Evolutionary conservation across 768 basidiomycete species (phyloP).

Genomic region (Leucogyrophana mollusca): DNA sequence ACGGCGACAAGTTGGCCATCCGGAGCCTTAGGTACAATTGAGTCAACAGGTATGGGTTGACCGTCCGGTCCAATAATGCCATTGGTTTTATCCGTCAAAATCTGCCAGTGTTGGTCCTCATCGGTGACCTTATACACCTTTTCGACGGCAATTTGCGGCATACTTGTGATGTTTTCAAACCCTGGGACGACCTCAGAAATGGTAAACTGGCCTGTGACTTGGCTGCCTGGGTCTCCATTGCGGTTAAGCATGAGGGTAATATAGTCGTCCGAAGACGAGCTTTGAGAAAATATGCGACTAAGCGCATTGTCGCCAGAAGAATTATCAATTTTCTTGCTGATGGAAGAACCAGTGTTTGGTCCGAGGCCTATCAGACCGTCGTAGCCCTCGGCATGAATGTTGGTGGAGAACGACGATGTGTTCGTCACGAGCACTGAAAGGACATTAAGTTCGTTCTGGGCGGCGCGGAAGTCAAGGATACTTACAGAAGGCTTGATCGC

Average conservation of each 20-base stretch:
- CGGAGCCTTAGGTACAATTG: slow-evolving; percentile 70
- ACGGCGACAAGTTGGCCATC: slow-evolving; percentile 66
- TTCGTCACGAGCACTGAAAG: slow-evolving; percentile 60
- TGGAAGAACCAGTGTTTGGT: slow-evolving; percentile 69
- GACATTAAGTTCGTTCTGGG: not conserved
- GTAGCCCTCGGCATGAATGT: slow-evolving; percentile 61
- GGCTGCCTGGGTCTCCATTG: slow-evolving; percentile 45
- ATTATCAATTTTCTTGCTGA: slow-evolving; percentile 53
- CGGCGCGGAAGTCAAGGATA: slow-evolving; percentile 7
- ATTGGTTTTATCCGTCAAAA: slow-evolving; percentile 58
- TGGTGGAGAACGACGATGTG: slow-evolving; percentile 59
- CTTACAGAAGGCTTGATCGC: slow-evolving; percentile 68
- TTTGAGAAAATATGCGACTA: slow-evolving; percentile 63
- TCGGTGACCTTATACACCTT: slow-evolving; percentile 58
- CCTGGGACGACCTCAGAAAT: slow-evolving; percentile 63
- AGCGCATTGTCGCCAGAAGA: slow-evolving; percentile 56
- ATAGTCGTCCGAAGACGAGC: slow-evolving; percentile 53
- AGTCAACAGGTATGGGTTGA: slow-evolving; percentile 52
- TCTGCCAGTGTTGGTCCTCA: slow-evolving; percentile 81
- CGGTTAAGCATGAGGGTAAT: slow-evolving; percentile 70
- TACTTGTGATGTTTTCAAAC: slow-evolving; percentile 57
- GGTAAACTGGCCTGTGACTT: slow-evolving; percentile 63
- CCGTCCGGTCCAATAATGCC: slow-evolving; percentile 82
- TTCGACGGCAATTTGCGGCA: slow-evolving; percentile 66
- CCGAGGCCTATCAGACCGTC: slow-evolving; percentile 77